A percentile compares a stretch with the other conserved stretches of the same genome.
phyloP scores from a whole-genome alignment of 2,329 filamentous ascomycete species.

The Scortechinia acanthostroma region DNA sequence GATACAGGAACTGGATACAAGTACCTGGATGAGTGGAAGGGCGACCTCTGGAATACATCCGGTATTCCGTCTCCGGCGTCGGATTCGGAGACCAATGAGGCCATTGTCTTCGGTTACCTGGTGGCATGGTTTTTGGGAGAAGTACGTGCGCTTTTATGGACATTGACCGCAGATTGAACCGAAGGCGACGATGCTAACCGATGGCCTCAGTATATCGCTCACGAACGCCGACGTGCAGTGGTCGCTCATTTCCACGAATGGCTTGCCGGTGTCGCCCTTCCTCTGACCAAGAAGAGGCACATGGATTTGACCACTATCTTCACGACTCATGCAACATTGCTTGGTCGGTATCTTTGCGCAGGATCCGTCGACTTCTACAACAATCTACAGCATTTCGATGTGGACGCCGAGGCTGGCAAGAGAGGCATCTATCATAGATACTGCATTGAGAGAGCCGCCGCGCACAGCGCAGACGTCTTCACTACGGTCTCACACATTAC shows the following conservation, averaged over 20 bases:
- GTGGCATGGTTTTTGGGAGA: constrained; percentile 98
- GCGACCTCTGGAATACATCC: constrained; percentile 85
- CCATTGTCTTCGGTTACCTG: constrained; percentile 93
- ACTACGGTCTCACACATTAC: constrained; percentile 98
- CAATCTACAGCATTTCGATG: constrained; percentile 93
- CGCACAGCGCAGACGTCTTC: constrained; percentile 91
- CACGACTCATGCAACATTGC: constrained; percentile 90
- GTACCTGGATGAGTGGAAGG: constrained; percentile 93
- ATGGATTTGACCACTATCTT: constrained; percentile 98
- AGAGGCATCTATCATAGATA: constrained; percentile 97
- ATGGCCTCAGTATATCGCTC: constrained; percentile 72
- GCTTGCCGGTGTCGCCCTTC: constrained; percentile 88
- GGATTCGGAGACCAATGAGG: constrained; percentile 93
- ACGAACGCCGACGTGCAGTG: constrained; percentile 86
- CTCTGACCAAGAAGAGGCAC: constrained; percentile 83
- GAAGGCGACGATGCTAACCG: constrained; percentile 9
- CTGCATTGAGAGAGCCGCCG: constrained; percentile 90
- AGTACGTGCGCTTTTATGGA: constrained; percentile 40
- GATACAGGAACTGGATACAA: constrained; percentile 89
- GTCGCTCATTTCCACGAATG: constrained; percentile 99
- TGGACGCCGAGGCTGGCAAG: constrained; percentile 93
- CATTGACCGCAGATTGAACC: not conserved
- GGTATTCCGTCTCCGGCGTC: constrained; percentile 87
- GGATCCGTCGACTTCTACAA: constrained; percentile 99
- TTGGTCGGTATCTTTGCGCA: constrained; percentile 92